A percentile compares a stretch with the other conserved stretches of the same genome.
Evolutionary conservation across 2,329 filamentous ascomycete genomes (phyloP).

Genomic region (Phialophora expanda): DNA sequence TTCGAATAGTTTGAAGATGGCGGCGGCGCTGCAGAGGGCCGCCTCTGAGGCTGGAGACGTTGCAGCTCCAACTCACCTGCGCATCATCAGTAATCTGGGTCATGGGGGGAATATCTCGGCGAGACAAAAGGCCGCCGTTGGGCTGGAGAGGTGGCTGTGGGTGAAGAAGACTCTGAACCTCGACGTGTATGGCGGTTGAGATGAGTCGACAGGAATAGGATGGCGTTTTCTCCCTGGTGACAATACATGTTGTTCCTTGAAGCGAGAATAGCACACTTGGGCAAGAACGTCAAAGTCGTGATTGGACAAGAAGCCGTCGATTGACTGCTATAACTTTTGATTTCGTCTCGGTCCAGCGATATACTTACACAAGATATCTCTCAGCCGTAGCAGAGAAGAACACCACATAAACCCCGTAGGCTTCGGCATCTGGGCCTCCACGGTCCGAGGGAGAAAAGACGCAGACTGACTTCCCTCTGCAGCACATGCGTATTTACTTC

Average conservation of each 20-base stretch:
- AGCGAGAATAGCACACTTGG: neutral
- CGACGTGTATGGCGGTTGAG: conserved; percentile 2
- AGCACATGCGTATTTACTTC: conserved; percentile 11
- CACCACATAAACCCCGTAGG: neutral
- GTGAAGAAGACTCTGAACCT: conserved; percentile 18
- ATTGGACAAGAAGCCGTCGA: neutral
- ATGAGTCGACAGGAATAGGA: neutral
- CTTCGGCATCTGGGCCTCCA: neutral
- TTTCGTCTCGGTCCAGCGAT: neutral
- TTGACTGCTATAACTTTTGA: neutral
- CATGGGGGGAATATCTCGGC: conserved; percentile 17
- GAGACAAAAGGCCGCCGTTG: conserved; percentile 12
- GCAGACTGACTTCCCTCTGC: neutral
- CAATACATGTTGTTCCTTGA: neutral
- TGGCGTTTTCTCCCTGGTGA: neutral
- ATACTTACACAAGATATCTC: neutral
- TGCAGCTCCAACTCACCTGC: neutral
- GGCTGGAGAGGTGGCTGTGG: conserved; percentile 20
- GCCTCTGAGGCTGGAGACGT: neutral
- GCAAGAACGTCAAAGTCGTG: neutral
- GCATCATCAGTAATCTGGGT: conserved; percentile 17
- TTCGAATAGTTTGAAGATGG: conserved; percentile 19
- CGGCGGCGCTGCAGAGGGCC: conserved; percentile 16
- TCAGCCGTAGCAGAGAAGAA: neutral
- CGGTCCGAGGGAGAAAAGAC: neutral